Evolutionary conservation across 2,329 filamentous ascomycete species (phyloP).

Genomic region (Alternaria postmessia): DNA sequence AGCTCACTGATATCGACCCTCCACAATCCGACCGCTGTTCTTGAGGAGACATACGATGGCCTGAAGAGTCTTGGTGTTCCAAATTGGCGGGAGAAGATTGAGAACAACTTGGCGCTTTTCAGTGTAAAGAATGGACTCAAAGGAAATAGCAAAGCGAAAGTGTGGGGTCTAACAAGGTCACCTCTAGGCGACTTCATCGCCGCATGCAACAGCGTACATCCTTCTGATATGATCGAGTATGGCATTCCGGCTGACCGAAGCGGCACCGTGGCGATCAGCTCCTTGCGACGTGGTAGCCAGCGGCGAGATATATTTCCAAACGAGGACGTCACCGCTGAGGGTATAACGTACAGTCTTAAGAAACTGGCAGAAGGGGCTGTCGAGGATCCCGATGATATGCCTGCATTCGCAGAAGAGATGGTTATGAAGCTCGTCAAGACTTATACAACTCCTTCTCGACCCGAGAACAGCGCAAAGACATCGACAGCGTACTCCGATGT

Average conservation of each 20-base stretch:
- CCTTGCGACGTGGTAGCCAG: constrained; percentile 27
- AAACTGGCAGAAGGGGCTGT: constrained; percentile 45
- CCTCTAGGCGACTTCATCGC: constrained; percentile 59
- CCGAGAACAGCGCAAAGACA: background rate
- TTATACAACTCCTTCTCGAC: constrained; percentile 13
- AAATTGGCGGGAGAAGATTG: constrained; percentile 53
- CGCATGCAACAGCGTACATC: constrained; percentile 62
- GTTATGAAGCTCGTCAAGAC: constrained; percentile 29
- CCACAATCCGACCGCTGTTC: constrained; percentile 38
- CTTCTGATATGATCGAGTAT: constrained; percentile 66
- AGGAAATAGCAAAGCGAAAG: constrained; percentile 58
- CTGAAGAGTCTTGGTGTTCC: constrained; percentile 27
- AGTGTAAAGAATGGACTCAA: constrained; percentile 60
- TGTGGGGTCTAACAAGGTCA: constrained; percentile 62
- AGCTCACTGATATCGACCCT: constrained; percentile 49
- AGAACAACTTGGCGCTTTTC: constrained; percentile 52
- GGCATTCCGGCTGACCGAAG: constrained; percentile 57
- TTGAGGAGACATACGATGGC: constrained; percentile 34
- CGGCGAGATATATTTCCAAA: constrained; percentile 28
- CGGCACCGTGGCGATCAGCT: constrained; percentile 48
- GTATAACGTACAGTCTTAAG: constrained; percentile 43
- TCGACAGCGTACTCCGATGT: background rate
- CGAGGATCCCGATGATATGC: constrained; percentile 34
- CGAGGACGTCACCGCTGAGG: constrained; percentile 40
- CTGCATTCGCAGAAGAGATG: constrained; percentile 33